phyloP scores from a whole-genome alignment of 176 grass and related monocot species.

The Bolboschoenus planiculmis region DNA sequence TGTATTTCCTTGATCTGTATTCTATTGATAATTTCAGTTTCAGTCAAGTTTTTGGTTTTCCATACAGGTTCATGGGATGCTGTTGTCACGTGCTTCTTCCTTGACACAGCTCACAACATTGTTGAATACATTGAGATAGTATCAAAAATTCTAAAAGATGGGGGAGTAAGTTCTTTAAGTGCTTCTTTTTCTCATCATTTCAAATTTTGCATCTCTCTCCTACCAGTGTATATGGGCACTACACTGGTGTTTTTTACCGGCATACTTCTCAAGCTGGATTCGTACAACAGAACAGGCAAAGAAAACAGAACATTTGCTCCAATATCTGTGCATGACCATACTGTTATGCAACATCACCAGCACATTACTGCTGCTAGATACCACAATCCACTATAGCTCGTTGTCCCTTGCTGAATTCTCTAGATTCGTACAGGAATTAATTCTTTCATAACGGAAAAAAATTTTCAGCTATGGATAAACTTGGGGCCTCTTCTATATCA shows the following conservation, averaged over 20 bases:
- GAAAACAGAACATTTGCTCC: background rate
- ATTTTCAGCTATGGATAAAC: slow-evolving; percentile 91
- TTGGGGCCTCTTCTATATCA: slow-evolving; percentile 91
- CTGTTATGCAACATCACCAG: background rate
- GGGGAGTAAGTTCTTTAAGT: slow-evolving; percentile 56
- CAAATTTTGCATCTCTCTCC: background rate
- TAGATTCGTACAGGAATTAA: background rate
- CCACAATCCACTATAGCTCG: background rate
- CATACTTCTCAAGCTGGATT: background rate
- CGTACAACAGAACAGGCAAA: background rate
- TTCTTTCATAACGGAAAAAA: too few relatives aligned
- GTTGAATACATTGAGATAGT: slow-evolving; percentile 97
- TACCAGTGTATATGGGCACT: background rate
- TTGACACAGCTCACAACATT: slow-evolving; percentile 94
- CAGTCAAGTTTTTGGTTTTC: slow-evolving; percentile 13
- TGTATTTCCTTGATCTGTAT: background rate
- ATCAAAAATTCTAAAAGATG: slow-evolving; percentile 87
- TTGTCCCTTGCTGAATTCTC: background rate
- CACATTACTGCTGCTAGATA: background rate
- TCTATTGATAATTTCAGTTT: background rate
- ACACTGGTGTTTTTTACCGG: background rate
- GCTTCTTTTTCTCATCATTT: background rate
- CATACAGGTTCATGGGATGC: slow-evolving; percentile 88
- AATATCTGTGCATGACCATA: background rate
- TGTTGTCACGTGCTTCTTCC: slow-evolving; percentile 96